A percentile compares a stretch with the other conserved stretches of the same genome.
These are phyloP conservation scores for Dendrostoma leiphaemia DNA, from an alignment of 2,329 filamentous ascomycete species.

Conservation along the genomic window DNA sequence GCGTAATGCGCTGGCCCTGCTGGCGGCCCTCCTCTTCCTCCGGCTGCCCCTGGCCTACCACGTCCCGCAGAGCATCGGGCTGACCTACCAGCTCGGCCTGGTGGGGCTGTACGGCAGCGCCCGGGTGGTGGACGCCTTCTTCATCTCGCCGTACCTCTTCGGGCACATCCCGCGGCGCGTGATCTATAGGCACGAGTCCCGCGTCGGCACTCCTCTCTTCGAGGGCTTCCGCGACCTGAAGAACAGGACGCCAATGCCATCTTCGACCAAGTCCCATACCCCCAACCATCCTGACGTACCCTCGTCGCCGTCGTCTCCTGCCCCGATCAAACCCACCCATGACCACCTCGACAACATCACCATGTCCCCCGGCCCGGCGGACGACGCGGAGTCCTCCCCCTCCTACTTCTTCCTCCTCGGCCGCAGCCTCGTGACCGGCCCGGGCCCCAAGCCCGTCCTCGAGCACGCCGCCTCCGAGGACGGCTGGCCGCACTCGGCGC, in stretches of 20 bases:
- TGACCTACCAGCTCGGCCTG: constrained; percentile 42
- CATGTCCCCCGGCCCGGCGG: background rate
- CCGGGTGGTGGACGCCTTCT: constrained; percentile 41
- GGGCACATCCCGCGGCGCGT: constrained; percentile 39
- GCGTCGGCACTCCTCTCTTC: constrained; percentile 27
- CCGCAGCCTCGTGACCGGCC: constrained; percentile 22
- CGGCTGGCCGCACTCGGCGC: constrained; percentile 35
- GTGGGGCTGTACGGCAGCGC: constrained; percentile 40
- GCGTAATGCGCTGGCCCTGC: constrained; percentile 35
- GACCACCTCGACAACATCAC: constrained; percentile 2
- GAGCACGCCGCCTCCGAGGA: constrained; percentile 37
- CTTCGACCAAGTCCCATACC: no score
- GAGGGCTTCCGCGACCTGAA: constrained; percentile 15
- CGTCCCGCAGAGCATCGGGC: constrained; percentile 40
- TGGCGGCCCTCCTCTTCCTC: constrained; percentile 37
- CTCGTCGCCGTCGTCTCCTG: no score
- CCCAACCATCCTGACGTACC: no score
- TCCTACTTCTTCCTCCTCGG: constrained; percentile 21
- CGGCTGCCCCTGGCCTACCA: constrained; percentile 39
- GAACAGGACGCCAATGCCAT: background rate
- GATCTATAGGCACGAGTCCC: constrained; percentile 34
- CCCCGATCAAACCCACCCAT: no score
- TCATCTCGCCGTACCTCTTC: constrained; percentile 38
- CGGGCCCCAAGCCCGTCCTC: constrained; percentile 28
- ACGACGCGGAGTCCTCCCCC: no score